phyloP scores from a whole-genome alignment of 2,329 filamentous ascomycete genomes.

The Huntiella decipiens region DNA sequence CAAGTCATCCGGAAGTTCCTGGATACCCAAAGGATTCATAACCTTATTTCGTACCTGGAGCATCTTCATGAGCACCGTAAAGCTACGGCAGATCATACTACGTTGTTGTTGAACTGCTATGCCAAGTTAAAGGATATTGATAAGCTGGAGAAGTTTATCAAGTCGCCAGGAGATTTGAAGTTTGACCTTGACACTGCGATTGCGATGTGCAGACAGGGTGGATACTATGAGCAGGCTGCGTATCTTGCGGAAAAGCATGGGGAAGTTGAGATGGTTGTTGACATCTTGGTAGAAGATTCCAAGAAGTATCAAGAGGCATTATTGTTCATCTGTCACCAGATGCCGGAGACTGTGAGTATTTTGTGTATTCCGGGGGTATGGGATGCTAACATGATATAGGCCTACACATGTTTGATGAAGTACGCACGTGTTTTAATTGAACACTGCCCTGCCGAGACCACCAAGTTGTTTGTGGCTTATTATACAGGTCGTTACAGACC shows the following conservation, averaged over 20 bases:
- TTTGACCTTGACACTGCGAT: conserved; percentile 97
- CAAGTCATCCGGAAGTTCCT: conserved; percentile 95
- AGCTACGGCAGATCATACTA: conserved; percentile 89
- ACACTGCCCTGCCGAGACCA: conserved; percentile 65
- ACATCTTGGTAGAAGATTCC: conserved; percentile 89
- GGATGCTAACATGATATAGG: conserved; percentile 24
- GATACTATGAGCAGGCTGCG: conserved; percentile 90
- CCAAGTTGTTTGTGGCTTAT: conserved; percentile 80
- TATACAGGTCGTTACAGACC: conserved; percentile 74
- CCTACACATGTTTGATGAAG: conserved; percentile 81
- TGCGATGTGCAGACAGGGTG: conserved; percentile 89
- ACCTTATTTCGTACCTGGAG: conserved; percentile 90
- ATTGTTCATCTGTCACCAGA: conserved; percentile 75
- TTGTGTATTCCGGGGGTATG: no score
- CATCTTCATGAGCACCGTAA: conserved; percentile 87
- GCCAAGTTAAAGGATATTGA: conserved; percentile 94
- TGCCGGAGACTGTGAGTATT: conserved; percentile 49
- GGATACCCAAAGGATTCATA: conserved; percentile 93
- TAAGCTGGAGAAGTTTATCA: conserved; percentile 92
- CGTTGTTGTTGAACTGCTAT: conserved; percentile 86
- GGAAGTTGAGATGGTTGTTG: conserved; percentile 82
- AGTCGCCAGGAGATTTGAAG: conserved; percentile 80
- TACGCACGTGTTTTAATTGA: conserved; percentile 83
- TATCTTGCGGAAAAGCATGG: conserved; percentile 88
- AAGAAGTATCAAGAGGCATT: conserved; percentile 78